Evolutionary conservation across 768 basidiomycete species (phyloP).

Genomic region (Epithele typhae): DNA sequence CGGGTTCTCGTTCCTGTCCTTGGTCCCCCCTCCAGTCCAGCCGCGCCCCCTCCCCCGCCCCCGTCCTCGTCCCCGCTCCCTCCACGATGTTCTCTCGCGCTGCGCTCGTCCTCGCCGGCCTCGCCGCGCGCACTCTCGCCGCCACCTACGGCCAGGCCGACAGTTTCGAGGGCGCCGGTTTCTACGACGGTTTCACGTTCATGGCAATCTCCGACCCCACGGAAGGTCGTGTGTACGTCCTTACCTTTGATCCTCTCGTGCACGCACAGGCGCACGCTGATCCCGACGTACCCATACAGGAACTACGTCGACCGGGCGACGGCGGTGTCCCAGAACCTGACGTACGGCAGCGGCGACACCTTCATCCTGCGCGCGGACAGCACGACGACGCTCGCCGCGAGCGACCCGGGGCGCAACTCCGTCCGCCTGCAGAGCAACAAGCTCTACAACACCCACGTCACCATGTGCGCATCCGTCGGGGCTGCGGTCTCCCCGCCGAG

Average conservation of each 20-base stretch:
- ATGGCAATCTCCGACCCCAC: conserved; percentile 58
- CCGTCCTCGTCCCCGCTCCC: too few relatives aligned
- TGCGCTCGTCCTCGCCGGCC: conserved; percentile 2
- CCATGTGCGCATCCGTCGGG: conserved; percentile 34
- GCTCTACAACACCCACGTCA: conserved; percentile 47
- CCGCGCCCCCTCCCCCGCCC: too few relatives aligned
- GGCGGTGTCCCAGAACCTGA: conserved; percentile 51
- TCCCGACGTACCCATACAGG: too few relatives aligned
- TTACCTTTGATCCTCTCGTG: neutral
- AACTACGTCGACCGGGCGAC: conserved; percentile 44
- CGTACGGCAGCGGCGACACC: conserved; percentile 46
- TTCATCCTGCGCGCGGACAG: conserved; percentile 56
- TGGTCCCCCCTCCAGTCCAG: too few relatives aligned
- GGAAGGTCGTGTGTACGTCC: conserved; percentile 59
- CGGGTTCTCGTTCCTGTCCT: too few relatives aligned
- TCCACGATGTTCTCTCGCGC: conserved; percentile 4
- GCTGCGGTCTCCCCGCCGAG: neutral
- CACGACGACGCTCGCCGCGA: conserved; percentile 40
- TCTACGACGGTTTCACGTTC: conserved; percentile 47
- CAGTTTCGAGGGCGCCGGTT: conserved; percentile 41
- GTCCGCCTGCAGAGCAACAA: conserved; percentile 53
- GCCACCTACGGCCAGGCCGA: conserved; percentile 44
- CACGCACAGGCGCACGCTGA: neutral
- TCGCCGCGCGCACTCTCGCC: conserved; percentile 25
- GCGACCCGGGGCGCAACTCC: conserved; percentile 54